Conservation (phyloP, 2,329 filamentous ascomycete genomes). For the Mariannaea sp. region DNA sequence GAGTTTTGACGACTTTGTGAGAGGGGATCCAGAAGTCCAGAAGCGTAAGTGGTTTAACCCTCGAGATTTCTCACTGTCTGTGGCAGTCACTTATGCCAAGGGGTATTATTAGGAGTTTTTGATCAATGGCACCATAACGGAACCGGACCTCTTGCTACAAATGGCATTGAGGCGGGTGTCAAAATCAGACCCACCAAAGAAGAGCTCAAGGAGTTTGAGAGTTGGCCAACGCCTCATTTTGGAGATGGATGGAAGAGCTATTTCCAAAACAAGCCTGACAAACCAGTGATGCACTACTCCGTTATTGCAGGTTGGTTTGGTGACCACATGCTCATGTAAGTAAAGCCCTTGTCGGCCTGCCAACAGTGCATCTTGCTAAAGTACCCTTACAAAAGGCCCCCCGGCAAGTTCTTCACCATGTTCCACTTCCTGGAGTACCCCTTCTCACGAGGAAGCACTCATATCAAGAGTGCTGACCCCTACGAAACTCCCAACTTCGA, state of each 20-base stretch:
- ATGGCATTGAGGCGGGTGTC: conserved; percentile 79
- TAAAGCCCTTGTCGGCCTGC: fast-evolving
- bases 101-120: conserved; percentile 59
- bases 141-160: conserved; percentile 76
- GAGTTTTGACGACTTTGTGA: conserved; percentile 79
- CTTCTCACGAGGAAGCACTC: conserved; percentile 73
- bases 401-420: conserved; percentile 83
- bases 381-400: conserved; percentile 64
- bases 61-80: fast-evolving
- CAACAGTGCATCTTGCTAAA: conserved; percentile 14
- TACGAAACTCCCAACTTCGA: conserved; percentile 80
- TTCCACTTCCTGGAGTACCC: conserved; percentile 82
- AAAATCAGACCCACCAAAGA: conserved; percentile 74
- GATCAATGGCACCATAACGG: conserved; percentile 81
- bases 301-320: conserved; percentile 72
- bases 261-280: conserved; percentile 83
- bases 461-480: conserved; percentile 72
- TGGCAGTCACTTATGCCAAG: neutral
- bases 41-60: conserved; percentile 52
- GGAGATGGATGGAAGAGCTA: conserved; percentile 77
- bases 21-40: conserved; percentile 74
- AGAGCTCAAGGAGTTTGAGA: conserved; percentile 71
- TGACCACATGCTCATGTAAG: conserved; percentile 63
- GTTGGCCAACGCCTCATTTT: conserved; percentile 77
- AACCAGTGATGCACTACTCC: conserved; percentile 85